Evolutionary conservation across 768 basidiomycete genomes (phyloP).

Genomic region (Tubosaeta sp.): DNA sequence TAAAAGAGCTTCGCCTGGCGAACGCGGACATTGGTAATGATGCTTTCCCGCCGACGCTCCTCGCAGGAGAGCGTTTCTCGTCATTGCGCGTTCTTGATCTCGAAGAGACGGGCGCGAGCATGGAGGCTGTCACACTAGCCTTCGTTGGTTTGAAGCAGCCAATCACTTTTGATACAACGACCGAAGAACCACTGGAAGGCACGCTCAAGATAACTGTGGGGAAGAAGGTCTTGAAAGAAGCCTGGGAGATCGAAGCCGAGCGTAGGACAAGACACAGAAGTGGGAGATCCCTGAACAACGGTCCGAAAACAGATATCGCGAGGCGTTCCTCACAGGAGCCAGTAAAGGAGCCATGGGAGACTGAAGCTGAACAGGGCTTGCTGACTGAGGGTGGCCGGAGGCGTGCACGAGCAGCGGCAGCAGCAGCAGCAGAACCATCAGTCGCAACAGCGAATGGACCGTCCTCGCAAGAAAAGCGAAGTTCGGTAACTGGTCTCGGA

Average conservation of each 20-base stretch:
- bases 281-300: constrained; percentile 28
- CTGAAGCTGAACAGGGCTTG: constrained; percentile 72
- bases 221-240: constrained; percentile 65
- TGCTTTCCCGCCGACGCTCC: constrained; percentile 41
- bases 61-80: constrained; percentile 37
- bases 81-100: constrained; percentile 57
- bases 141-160: constrained; percentile 47
- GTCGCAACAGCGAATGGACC: constrained; percentile 9
- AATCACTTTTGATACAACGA: constrained; percentile 51
- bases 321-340: constrained; percentile 24
- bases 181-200: constrained; percentile 50
- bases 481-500: constrained; percentile 17
- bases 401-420: constrained; percentile 47
- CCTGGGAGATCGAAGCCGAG: constrained; percentile 79
- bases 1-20: constrained; percentile 57
- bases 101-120: constrained; percentile 57
- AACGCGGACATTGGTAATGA: constrained; percentile 58
- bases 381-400: constrained; percentile 71
- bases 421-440: constrained; percentile 37
- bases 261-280: constrained; percentile 41
- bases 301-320: not conserved
- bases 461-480: constrained; percentile 16
- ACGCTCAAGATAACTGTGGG: constrained; percentile 58
- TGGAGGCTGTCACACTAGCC: constrained; percentile 41
- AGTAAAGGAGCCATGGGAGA: constrained; percentile 73